Percentiles rank a stretch among this genome's conserved stretches.
These are phyloP conservation scores for Botryosphaeria dothidea DNA, from an alignment of 2,329 filamentous ascomycete genomes.

Conservation along the genomic window DNA sequence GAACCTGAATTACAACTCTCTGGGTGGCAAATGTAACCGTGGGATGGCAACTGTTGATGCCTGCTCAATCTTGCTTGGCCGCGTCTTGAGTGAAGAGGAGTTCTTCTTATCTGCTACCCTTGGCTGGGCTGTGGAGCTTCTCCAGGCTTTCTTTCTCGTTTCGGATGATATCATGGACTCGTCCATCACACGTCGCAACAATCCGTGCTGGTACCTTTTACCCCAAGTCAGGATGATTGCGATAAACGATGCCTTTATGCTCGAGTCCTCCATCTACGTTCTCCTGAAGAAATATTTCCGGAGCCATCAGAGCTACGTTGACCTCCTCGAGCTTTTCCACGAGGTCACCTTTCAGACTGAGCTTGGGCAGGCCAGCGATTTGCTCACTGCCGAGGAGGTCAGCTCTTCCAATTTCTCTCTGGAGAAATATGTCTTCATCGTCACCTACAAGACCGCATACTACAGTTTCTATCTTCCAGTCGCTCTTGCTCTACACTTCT, in stretches of 20 bases:
- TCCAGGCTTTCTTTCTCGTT: constrained; percentile 98
- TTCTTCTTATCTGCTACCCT: no score
- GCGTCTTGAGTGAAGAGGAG: no score
- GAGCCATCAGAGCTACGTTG: constrained; percentile 80
- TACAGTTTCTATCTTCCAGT: constrained; percentile 99
- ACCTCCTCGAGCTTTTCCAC: constrained; percentile 94
- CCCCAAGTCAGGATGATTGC: constrained; percentile 89
- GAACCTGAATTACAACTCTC: no score
- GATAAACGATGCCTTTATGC: constrained; percentile 89
- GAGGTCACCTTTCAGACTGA: constrained; percentile 93
- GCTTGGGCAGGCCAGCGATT: constrained; percentile 89
- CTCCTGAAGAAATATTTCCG: constrained; percentile 95
- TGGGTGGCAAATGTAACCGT: no score
- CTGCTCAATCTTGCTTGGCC: no score
- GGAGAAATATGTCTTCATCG: constrained; percentile 95
- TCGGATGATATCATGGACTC: constrained; percentile 98
- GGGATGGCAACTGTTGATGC: no score
- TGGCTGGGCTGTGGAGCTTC: constrained; percentile 97
- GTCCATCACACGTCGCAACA: constrained; percentile 89
- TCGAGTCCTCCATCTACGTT: constrained; percentile 81
- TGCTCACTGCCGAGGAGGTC: constrained; percentile 89
- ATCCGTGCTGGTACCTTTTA: constrained; percentile 95
- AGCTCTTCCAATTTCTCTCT: constrained; percentile 94
- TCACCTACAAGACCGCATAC: constrained; percentile 99
- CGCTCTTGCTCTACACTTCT: constrained; percentile 81